Evolutionary conservation across 2,329 filamentous ascomycete species (phyloP), one percentile per base, ranked within the genome.

Genomic region (Diaporthe longicolla): DNA sequence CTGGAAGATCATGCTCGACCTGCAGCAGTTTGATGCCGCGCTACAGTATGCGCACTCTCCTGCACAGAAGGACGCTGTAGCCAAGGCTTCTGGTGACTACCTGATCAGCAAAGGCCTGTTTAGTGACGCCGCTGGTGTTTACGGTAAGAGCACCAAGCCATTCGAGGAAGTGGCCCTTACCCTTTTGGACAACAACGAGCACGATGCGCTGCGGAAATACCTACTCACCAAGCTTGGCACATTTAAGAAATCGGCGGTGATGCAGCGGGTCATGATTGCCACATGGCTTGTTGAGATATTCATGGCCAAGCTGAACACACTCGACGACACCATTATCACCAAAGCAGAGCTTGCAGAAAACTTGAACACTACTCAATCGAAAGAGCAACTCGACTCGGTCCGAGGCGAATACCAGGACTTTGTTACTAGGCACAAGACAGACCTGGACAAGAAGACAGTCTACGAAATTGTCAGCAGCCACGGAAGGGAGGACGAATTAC

Each of bases 391-490:
- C 6, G 89, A 90, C 26, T 85, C 86, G 1, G 90, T 96, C 26
- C 90, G 92, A 40, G 89, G 89, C 63, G 96, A 98, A 79, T 99
- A 94, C 77, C 94, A 96, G 77, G 94, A 95, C 2, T 99, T 99
- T 82, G 90, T 97, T 26, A 91, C 87, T 71, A 95, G 92, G 80
- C 93, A 98, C 87, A 98, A 97, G 82, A 83, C 89, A 1, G 96
- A 98, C 79, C 88, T 99, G 19, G 97, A 99, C 81, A 90, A 91
- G 74, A 97, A 95, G 85, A 98, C 96, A 0, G 94, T 94, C 0
- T 99, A 99, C 84, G 96, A 98, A 80, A 93, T 98, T 74, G 96
- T 98, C 80, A 96, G 95, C 83, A 97, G 95, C 78, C 97, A 99
- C 81, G 97, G 96, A 21, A 90, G 97, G 73, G 97, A 99, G 84